Percentiles rank a stretch among this genome's conserved stretches.
These are phyloP conservation scores for Solanum stenotomum DNA, from an alignment of 257 asterid species.

Conservation along the genomic window DNA sequence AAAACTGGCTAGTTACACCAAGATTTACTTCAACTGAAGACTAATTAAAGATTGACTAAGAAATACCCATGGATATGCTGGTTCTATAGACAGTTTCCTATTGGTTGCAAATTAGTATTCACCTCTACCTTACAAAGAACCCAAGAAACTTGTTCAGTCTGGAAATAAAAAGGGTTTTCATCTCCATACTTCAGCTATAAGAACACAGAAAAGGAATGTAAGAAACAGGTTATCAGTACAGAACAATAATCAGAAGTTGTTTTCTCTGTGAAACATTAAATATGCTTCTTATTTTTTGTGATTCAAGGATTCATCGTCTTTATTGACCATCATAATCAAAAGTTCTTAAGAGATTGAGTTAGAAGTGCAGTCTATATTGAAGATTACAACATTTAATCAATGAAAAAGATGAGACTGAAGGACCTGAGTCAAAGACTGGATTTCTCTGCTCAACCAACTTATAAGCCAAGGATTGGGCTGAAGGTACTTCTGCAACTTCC, in stretches of 20 bases:
- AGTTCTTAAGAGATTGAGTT: not conserved
- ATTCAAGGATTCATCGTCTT: not conserved
- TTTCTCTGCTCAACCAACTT: conserved; percentile 69
- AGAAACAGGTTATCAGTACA: not conserved
- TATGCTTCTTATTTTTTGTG: not conserved
- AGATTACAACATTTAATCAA: not conserved
- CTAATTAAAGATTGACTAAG: not conserved
- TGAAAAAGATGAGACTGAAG: not conserved
- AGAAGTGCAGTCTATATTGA: not conserved
- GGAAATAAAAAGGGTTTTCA: not conserved
- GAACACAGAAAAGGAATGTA: not conserved
- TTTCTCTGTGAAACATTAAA: not conserved
- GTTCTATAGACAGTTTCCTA: not conserved
- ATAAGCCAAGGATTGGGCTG: conserved; percentile 43
- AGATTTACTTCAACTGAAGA: not conserved
- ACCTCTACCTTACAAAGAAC: not conserved
- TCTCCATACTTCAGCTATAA: not conserved
- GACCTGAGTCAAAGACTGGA: conserved; percentile 71
- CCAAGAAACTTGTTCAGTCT: not conserved
- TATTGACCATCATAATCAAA: not conserved
- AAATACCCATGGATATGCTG: not conserved
- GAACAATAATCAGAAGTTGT: not conserved
- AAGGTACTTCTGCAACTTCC: conserved; percentile 59
- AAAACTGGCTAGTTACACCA: not conserved
- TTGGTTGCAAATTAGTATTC: not conserved